A percentile compares a stretch with the other conserved stretches of the same genome.
These are phyloP conservation scores for Blastobotrys chiropterorum DNA, from an alignment of 805 yeast species.

Conservation along the genomic window DNA sequence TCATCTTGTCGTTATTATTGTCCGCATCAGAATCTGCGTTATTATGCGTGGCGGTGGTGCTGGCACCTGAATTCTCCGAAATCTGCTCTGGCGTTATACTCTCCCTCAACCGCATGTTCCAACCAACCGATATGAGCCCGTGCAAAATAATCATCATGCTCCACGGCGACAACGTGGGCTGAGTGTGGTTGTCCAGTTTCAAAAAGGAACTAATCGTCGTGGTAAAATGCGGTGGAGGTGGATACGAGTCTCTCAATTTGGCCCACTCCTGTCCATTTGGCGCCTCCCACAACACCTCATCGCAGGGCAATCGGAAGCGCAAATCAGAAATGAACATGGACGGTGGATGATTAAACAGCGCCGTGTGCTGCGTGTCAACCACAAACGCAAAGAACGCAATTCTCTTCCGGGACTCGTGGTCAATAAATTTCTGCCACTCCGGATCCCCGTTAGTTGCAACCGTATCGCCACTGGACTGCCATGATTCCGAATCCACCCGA, in stretches of 20 bases:
- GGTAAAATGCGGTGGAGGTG: constrained; percentile 19
- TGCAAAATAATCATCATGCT: constrained; percentile 24
- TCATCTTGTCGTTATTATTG: background rate
- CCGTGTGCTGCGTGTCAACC: constrained; percentile 71
- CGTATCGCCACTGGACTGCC: background rate
- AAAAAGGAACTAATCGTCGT: constrained; percentile 16
- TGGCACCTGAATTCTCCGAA: constrained; percentile 3
- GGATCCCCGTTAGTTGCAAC: constrained; percentile 4
- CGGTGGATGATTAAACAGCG: constrained; percentile 69
- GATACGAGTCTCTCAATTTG: constrained; percentile 4
- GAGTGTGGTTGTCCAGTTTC: constrained; percentile 11
- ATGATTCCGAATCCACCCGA: constrained; percentile 3
- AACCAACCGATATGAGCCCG: constrained; percentile 21
- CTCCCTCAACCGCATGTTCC: constrained; percentile 19
- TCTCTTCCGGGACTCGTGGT: constrained; percentile 62
- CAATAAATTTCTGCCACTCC: constrained; percentile 18
- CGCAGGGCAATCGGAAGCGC: constrained; percentile 56
- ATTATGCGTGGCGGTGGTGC: background rate
- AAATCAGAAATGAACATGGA: constrained; percentile 50
- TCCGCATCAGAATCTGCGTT: constrained; percentile 1
- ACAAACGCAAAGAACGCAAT: constrained; percentile 78
- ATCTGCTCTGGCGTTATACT: constrained; percentile 8
- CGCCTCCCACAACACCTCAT: constrained; percentile 53
- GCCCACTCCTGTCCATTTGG: constrained; percentile 20
- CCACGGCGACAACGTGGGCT: constrained; percentile 21